These are phyloP conservation scores for Metschnikowia similis DNA, from an alignment of 805 yeast genomes.

Conservation along the genomic window DNA sequence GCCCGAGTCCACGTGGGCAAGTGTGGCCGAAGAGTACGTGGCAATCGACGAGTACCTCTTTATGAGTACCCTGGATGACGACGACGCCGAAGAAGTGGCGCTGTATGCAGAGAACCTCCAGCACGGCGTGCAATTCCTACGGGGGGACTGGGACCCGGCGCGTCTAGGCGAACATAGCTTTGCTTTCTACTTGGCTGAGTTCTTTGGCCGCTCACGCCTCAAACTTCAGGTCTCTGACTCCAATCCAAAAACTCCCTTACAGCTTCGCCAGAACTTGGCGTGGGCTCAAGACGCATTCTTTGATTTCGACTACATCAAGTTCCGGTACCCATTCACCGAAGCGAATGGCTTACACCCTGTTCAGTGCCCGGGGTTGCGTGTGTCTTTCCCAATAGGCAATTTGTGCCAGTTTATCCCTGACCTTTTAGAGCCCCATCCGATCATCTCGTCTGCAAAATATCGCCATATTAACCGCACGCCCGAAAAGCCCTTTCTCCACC, in stretches of 20 bases:
- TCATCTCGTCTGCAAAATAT: background rate
- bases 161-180: background rate
- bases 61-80: slow-evolving; percentile 26
- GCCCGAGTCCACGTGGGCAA: slow-evolving; percentile 26
- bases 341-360: background rate
- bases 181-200: background rate
- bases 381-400: background rate
- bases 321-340: background rate
- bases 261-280: background rate
- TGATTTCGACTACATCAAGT: slow-evolving; percentile 10
- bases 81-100: slow-evolving; percentile 6
- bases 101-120: slow-evolving; percentile 11
- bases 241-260: background rate
- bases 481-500: background rate
- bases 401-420: background rate
- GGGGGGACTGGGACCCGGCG: slow-evolving; percentile 3
- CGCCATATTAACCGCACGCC: background rate
- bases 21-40: slow-evolving; percentile 44
- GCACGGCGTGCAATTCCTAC: background rate
- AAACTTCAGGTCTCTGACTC: slow-evolving; percentile 1
- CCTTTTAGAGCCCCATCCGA: background rate
- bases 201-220: background rate
- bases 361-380: background rate
- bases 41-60: slow-evolving; percentile 42
- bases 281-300: slow-evolving; percentile 4